Percentiles rank a stretch among this genome's conserved stretches.
Evolutionary conservation across 352 stramenopile genomes (phyloP).

Genomic region (Phytophthora foliorum): DNA sequence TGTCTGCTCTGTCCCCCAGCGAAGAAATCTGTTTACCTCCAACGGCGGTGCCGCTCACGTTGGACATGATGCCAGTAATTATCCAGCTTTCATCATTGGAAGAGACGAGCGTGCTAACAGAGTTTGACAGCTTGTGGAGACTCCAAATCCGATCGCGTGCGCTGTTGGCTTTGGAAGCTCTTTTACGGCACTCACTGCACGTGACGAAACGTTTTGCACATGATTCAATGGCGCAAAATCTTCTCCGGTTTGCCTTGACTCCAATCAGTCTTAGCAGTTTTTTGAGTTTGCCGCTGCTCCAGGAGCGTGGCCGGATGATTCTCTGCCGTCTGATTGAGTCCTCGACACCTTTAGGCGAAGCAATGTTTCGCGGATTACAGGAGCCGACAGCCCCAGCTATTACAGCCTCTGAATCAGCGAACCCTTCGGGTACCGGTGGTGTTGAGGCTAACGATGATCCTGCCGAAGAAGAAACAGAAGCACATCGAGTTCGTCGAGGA

Average conservation of each 20-base stretch:
- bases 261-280: constrained; percentile 78
- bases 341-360: constrained; percentile 75
- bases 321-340: constrained; percentile 87
- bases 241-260: constrained; percentile 71
- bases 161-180: constrained; percentile 79
- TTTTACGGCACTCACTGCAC: constrained; percentile 67
- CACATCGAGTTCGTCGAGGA: constrained; percentile 72
- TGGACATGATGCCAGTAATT: constrained; percentile 89
- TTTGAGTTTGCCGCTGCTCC: constrained; percentile 76
- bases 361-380: constrained; percentile 80
- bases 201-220: constrained; percentile 51
- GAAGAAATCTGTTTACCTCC: constrained; percentile 83
- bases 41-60: constrained; percentile 54
- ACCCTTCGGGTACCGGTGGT: constrained; percentile 2
- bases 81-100: constrained; percentile 83
- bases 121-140: constrained; percentile 84
- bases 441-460: constrained; percentile 60
- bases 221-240: constrained; percentile 51
- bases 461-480: constrained; percentile 79
- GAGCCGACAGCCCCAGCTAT: constrained; percentile 61
- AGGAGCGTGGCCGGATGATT: constrained; percentile 88
- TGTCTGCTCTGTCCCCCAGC: constrained; percentile 71
- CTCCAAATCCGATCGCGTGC: constrained; percentile 89
- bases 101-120: constrained; percentile 66
- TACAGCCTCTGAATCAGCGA: constrained; percentile 22